A percentile compares a stretch with the other conserved stretches of the same genome.
phyloP scores from a whole-genome alignment of 768 basidiomycete genomes.

The Leccinum rimulosum region DNA sequence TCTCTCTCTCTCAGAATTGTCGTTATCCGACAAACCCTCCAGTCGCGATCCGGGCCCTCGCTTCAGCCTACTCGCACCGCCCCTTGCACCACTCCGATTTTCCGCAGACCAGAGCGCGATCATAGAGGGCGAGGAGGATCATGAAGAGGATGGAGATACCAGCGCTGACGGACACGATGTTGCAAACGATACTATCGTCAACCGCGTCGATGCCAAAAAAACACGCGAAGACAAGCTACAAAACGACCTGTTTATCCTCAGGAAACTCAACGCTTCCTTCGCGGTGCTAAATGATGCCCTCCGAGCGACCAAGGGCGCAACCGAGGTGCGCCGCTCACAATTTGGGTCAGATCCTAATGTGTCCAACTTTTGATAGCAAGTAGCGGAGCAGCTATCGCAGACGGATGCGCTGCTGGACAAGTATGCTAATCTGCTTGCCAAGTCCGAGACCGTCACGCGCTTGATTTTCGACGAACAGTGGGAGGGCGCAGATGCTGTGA shows the following conservation, averaged over 20 bases:
- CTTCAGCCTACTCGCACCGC: conserved; percentile 34
- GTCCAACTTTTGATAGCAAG: conserved; percentile 42
- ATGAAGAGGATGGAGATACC: conserved; percentile 12
- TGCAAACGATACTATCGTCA: conserved; percentile 26
- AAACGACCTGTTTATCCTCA: conserved; percentile 69
- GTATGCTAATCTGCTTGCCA: conserved; percentile 66
- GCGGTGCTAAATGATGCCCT: conserved; percentile 67
- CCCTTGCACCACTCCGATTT: conserved; percentile 16
- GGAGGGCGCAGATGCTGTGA: conserved; percentile 70
- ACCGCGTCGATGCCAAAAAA: conserved; percentile 28
- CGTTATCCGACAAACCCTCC: conserved; percentile 36
- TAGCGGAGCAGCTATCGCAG: conserved; percentile 63
- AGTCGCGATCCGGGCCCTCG: conserved; percentile 28
- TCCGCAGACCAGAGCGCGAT: conserved; percentile 26
- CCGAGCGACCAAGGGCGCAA: conserved; percentile 60
- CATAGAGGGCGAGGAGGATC: conserved; percentile 22
- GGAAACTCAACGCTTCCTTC: conserved; percentile 70
- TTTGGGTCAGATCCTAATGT: neutral
- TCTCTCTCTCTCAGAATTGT: conserved; percentile 58
- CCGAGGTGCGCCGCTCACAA: conserved; percentile 49
- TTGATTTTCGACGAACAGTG: conserved; percentile 76
- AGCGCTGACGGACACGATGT: conserved; percentile 13
- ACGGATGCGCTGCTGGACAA: conserved; percentile 74
- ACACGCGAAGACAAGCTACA: conserved; percentile 71
- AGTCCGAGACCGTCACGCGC: conserved; percentile 64